Evolutionary conservation across 805 yeast species (phyloP).

Genomic region (Wickerhamomyces chambardii): DNA sequence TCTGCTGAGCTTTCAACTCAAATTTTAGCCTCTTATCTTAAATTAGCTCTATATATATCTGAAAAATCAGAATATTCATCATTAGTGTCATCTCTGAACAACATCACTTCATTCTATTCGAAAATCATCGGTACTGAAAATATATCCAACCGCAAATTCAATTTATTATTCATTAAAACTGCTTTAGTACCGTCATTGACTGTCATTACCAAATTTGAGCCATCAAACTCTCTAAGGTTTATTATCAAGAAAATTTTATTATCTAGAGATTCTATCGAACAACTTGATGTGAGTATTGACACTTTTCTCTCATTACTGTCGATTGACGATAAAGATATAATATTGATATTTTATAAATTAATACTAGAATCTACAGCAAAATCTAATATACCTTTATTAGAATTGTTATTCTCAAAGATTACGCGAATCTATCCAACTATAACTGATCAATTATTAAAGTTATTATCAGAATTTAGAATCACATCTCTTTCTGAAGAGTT

Average conservation of each 20-base stretch:
- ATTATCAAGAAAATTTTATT: slow-evolving; percentile 20
- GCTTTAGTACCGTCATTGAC: slow-evolving; percentile 11
- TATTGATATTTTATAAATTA: slow-evolving; percentile 19
- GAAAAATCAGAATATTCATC: neutral
- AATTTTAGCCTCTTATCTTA: slow-evolving; percentile 10
- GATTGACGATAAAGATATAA: no score
- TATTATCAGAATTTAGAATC: slow-evolving; percentile 41
- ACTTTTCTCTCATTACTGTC: no score
- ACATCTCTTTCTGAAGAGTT: slow-evolving; percentile 41
- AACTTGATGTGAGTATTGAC: no score
- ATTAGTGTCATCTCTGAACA: neutral
- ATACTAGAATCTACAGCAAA: no score
- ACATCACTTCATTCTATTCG: slow-evolving; percentile 9
- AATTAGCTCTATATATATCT: slow-evolving; percentile 12
- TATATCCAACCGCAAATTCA: slow-evolving; percentile 8
- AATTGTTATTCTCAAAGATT: no score
- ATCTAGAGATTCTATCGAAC: slow-evolving; percentile 12
- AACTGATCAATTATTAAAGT: slow-evolving; percentile 33
- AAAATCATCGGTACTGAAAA: slow-evolving; percentile 7
- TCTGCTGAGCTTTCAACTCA: slow-evolving; percentile 7
- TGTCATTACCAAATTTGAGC: slow-evolving; percentile 1
- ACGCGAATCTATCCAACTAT: slow-evolving; percentile 28
- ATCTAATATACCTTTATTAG: no score
- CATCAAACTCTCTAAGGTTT: neutral
- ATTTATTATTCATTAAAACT: slow-evolving; percentile 7